phyloP scores from a whole-genome alignment of 805 yeast species.

The Yarrowia deformans region DNA sequence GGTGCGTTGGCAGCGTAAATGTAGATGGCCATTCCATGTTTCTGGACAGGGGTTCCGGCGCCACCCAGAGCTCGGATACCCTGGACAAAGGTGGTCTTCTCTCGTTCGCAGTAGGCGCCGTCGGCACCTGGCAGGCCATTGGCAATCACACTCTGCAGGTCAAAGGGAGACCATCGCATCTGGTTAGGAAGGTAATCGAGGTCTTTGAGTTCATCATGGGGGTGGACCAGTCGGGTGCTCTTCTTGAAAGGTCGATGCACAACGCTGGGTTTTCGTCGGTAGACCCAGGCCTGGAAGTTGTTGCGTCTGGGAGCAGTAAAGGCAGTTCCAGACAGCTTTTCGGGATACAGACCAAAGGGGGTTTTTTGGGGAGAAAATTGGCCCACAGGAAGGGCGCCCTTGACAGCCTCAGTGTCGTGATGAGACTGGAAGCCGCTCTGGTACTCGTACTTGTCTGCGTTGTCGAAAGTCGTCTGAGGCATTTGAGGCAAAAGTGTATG shows the following conservation, averaged over 20 bases:
- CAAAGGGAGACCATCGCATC: constrained; percentile 46
- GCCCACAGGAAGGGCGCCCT: constrained; percentile 46
- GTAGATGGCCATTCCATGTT: constrained; percentile 45
- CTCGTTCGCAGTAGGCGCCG: constrained; percentile 16
- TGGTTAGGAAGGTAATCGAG: constrained; percentile 45
- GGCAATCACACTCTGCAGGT: constrained; percentile 35
- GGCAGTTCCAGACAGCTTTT: constrained; percentile 48
- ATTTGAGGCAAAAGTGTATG: constrained; percentile 10
- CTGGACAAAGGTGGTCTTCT: constrained; percentile 41
- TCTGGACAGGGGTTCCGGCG: constrained; percentile 44
- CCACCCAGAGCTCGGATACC: constrained; percentile 45
- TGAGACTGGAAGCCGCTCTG: constrained; percentile 45
- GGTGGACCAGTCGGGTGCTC: constrained; percentile 17
- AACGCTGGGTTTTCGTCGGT: constrained; percentile 46
- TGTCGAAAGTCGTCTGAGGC: constrained; percentile 42
- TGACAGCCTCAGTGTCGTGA: constrained; percentile 46
- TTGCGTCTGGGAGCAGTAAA: constrained; percentile 47
- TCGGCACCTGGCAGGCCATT: constrained; percentile 9
- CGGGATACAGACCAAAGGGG: constrained; percentile 47
- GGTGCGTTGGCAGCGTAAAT: constrained; percentile 44
- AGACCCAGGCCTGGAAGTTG: constrained; percentile 47
- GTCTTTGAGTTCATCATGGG: constrained; percentile 31
- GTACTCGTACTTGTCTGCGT: constrained; percentile 44
- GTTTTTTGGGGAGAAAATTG: constrained; percentile 46
- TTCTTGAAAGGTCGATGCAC: constrained; percentile 43